Conservation (phyloP, 306 rosid species). For the Lathyrus aphaca region DNA sequence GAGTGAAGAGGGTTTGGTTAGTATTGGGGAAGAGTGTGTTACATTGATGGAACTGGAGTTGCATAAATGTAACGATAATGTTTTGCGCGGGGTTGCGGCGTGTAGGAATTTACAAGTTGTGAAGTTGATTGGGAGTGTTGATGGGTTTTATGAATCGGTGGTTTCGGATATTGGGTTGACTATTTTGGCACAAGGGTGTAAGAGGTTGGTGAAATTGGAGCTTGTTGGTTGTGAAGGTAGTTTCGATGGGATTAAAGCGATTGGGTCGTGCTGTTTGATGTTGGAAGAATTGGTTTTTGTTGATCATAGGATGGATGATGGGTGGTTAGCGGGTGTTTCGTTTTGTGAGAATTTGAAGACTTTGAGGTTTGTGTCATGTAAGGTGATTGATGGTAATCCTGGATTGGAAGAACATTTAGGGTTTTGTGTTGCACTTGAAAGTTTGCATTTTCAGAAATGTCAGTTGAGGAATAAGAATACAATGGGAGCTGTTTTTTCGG, state of each 20-base stretch:
- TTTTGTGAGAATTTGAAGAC: conserved; percentile 85
- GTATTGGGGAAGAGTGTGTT: conserved; percentile 9
- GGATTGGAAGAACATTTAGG: conserved; percentile 73
- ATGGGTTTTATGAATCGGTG: conserved; percentile 57
- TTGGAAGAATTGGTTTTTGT: conserved; percentile 68
- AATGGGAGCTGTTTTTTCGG: conserved; percentile 54
- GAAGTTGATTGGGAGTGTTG: conserved; percentile 63
- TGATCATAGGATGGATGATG: conserved; percentile 87
- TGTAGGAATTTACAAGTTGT: conserved; percentile 64
- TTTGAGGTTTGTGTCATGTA: conserved; percentile 66
- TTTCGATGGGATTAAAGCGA: conserved; percentile 85
- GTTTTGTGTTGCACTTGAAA: conserved; percentile 67
- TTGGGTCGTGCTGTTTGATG: conserved; percentile 88
- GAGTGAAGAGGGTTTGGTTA: not conserved
- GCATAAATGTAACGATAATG: conserved; percentile 37
- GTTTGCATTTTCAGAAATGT: conserved; percentile 70
- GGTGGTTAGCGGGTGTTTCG: conserved; percentile 81
- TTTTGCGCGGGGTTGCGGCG: conserved; percentile 26
- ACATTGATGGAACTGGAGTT: conserved; percentile 37
- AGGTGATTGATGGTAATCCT: conserved; percentile 60
- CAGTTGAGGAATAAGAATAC: conserved; percentile 63
- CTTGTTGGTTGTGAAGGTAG: conserved; percentile 87
- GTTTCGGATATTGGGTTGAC: conserved; percentile 85
- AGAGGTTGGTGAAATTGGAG: conserved; percentile 80
- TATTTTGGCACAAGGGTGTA: conserved; percentile 86